Base-by-base conservation (phyloP, 768 basidiomycete species). In the Tricholoma bakamatsutake region DNA sequence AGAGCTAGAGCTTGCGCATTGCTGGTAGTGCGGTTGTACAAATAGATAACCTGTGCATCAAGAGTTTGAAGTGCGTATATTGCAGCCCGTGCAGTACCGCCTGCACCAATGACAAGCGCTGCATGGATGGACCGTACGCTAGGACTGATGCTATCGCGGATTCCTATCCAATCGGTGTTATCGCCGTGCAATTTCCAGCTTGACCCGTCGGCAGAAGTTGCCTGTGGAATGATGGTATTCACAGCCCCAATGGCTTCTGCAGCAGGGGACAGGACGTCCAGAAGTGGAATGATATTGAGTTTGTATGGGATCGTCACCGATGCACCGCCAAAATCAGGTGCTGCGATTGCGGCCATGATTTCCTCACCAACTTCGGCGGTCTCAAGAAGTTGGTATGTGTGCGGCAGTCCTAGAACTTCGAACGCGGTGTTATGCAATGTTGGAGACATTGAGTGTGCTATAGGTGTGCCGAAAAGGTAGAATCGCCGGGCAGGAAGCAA, bases 301-400 rank as follows among this genome's bases (percentile, higher is more conserved):
- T 99, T 99, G 77, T 87, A 86, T 1, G 97, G 97, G 60, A 98
- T 98, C 17, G 97, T 99, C 27, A 98, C 93, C 4, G 90, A 93
- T 13, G 94, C 97, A 0, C 97, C 97, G 7, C 97, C 96, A 67
- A 98, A 98, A 46, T 85, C 82, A 1, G 82, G 78, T 3, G 80
- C 73, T 1, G 75, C 69, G 17, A 98, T 76, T 2, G 84, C 77
- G 2, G 77, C 70, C 66, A 80, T 81, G 63, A 96, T 76, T 59
- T 81, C 78, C 12, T 85, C 80, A 39, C 83, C 81, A 5, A 95
- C 80, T 5, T 76, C 68, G 5, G 74, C 66, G 0, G 90, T 88
- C 72, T 98, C 92, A 33, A 91, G 73, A n/a, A 90, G 73, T 27
- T 75, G 77, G 67, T 98, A 99, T 10, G 69, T 67, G 69, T 98